These are phyloP conservation scores for Musa schizocarpa DNA, from an alignment of 176 grass and related monocot species.

Conservation along the genomic window DNA sequence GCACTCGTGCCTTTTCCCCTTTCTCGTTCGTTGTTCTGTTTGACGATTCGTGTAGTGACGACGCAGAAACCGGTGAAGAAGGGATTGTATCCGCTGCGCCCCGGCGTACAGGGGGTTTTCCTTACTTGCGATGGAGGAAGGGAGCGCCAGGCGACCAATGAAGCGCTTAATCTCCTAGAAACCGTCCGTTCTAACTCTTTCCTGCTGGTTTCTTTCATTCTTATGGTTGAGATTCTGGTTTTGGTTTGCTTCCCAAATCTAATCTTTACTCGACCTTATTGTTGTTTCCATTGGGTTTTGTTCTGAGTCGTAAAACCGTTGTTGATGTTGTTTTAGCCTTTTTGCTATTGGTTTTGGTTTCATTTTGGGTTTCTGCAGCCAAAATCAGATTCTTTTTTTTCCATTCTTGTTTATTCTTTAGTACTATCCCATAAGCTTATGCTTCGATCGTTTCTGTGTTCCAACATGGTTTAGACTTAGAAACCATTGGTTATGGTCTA, in stretches of 20 bases:
- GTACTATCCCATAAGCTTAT: background rate
- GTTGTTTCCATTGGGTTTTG: background rate
- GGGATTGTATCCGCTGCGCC: conserved; percentile 63
- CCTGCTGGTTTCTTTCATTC: background rate
- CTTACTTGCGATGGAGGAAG: conserved; percentile 91
- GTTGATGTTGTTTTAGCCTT: background rate
- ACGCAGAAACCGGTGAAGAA: conserved; percentile 53
- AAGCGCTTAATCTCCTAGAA: conserved; percentile 78
- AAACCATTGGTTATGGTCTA: too few species aligned
- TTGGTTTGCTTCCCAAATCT: background rate
- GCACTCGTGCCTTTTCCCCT: background rate
- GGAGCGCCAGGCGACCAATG: conserved; percentile 77
- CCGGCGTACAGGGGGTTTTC: conserved; percentile 89
- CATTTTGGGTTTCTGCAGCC: background rate
- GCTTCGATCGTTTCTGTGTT: too few species aligned
- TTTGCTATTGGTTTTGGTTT: background rate
- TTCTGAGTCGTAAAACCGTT: background rate
- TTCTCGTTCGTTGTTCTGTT: background rate
- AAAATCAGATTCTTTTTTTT: background rate
- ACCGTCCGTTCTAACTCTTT: conserved; percentile 28
- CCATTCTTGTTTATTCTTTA: background rate
- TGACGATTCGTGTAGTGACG: background rate
- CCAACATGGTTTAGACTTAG: background rate
- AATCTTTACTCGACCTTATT: background rate
- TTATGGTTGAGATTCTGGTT: conserved; percentile 6